Base-by-base conservation (phyloP, 2,329 filamentous ascomycete genomes). In the Fusarium sp. region DNA sequence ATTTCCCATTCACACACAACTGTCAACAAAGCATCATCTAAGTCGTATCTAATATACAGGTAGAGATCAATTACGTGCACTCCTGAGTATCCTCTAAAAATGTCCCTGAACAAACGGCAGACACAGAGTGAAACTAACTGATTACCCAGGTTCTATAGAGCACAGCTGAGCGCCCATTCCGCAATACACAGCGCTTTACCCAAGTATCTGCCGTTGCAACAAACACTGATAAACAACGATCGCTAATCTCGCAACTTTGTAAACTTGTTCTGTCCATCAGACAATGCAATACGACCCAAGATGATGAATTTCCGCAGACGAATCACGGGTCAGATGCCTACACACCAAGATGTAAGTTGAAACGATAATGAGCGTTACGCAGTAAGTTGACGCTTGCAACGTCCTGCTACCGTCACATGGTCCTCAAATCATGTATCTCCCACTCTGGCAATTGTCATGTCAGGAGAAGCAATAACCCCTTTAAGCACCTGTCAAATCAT, bases 401-500 rank as follows among this genome's bases (percentile, higher is more conserved):
- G 50, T 33, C 31, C 50, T 56, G 20, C 33, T 35, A 35, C 56
- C 24, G 57, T 60, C 57, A 60, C 31, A 70, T 33, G 57, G 24
- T 29, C 57, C 29, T 65, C 66, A 31, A 70, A 61, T 14, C 61
- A 60, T 29, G 64, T 68, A 65, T 70, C 60, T 41, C 31, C 35
- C 48, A 29, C 11, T n/a, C n/a, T n/a, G n/a, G n/a, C n/a, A n/a
- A n/a, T n/a, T n/a, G n/a, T n/a, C n/a, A 45, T 22, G 20, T 35
- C 60, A 52, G 14, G 20, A n/a, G n/a, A 29, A 48, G n/a, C 60
- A 33, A 45, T 31, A 59, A 67, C 41, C 63, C 22, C 39, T 37
- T 35, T 37, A 14, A 37, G 54, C 57, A 63, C 27, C 65, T 29
- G 57, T 43, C 48, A 67, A 67, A 57, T 58, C 35, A 75, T 72